Conservation (phyloP, 2,329 filamentous ascomycete genomes). For the Chrysoporthe austroafricana region DNA sequence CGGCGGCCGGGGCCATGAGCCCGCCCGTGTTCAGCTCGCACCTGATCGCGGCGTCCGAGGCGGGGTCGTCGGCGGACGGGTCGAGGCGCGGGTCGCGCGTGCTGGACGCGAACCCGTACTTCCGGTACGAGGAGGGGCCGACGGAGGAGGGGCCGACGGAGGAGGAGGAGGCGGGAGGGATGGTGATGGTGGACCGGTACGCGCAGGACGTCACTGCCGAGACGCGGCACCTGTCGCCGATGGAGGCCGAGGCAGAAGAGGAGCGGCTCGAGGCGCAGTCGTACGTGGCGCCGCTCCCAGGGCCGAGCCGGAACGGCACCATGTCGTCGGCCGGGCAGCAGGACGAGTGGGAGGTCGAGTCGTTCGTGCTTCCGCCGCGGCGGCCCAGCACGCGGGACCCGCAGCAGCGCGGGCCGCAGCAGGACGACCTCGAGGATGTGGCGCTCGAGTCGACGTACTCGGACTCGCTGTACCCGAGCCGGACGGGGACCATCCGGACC, state of each 20-base stretch:
- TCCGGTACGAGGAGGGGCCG: slow-evolving; percentile 8
- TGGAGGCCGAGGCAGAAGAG: slow-evolving; percentile 22
- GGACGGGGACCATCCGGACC: slow-evolving; percentile 4
- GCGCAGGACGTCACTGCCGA: slow-evolving; percentile 27
- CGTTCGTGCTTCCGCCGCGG: slow-evolving; percentile 25
- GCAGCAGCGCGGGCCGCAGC: background rate
- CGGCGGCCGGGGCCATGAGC: background rate
- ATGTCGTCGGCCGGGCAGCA: slow-evolving; percentile 3
- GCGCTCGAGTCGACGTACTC: slow-evolving; percentile 23
- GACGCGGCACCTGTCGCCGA: slow-evolving; percentile 19
- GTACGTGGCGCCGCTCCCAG: slow-evolving; percentile 16
- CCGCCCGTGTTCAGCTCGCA: slow-evolving; percentile 19
- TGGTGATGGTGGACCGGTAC: slow-evolving; percentile 6
- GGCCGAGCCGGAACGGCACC: slow-evolving; percentile 18
- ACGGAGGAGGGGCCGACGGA: background rate
- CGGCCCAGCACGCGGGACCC: slow-evolving; percentile 25
- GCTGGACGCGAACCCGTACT: slow-evolving; percentile 10
- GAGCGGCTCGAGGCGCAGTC: slow-evolving; percentile 20
- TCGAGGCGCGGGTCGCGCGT: slow-evolving; percentile 19
- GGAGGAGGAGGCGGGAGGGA: background rate
- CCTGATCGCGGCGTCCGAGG: slow-evolving; percentile 26
- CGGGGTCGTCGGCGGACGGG: slow-evolving; percentile 17
- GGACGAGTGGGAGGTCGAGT: slow-evolving; percentile 25
- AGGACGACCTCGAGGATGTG: slow-evolving; percentile 21
- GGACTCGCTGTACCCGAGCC: background rate